Conservation (phyloP, 1,284 basidiomycete species). For the Irpex sp. region DNA sequence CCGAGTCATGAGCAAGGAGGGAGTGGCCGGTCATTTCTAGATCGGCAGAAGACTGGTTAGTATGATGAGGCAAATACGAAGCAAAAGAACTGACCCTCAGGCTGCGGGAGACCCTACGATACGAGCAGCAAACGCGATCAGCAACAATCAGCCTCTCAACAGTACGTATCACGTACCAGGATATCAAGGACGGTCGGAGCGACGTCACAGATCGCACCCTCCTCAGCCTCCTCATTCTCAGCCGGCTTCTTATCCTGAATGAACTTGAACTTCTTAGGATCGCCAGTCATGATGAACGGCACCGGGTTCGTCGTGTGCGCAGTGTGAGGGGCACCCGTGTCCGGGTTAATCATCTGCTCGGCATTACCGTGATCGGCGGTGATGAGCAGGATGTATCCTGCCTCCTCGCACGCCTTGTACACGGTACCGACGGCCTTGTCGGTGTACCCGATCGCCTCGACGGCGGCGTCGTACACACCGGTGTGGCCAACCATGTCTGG, state of each 20-base stretch:
- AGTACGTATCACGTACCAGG: slow-evolving; percentile 37
- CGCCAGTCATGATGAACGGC: slow-evolving; percentile 74
- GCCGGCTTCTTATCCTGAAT: slow-evolving; percentile 39
- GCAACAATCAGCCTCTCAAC: background rate
- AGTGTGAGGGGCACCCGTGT: slow-evolving; percentile 81
- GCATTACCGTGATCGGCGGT: slow-evolving; percentile 94
- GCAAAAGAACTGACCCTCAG: slow-evolving; percentile 42
- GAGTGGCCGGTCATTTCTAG: slow-evolving; percentile 57
- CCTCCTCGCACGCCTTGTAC: slow-evolving; percentile 77
- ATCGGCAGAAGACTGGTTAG: slow-evolving; percentile 4
- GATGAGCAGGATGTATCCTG: slow-evolving; percentile 80
- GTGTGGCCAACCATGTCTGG: slow-evolving; percentile 96
- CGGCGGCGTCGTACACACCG: slow-evolving; percentile 83
- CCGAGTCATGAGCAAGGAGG: slow-evolving; percentile 27
- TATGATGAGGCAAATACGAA: background rate
- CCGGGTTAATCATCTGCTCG: slow-evolving; percentile 84
- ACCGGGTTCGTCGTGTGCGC: slow-evolving; percentile 83
- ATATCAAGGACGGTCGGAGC: slow-evolving; percentile 81
- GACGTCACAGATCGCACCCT: slow-evolving; percentile 80
- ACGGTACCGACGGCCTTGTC: slow-evolving; percentile 84
- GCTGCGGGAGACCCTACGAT: slow-evolving; percentile 46
- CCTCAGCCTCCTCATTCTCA: slow-evolving; percentile 48
- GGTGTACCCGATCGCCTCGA: slow-evolving; percentile 76
- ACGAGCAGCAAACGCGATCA: background rate
- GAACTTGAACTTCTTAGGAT: slow-evolving; percentile 44